These are phyloP conservation scores for Tolypocladium amazonense DNA, from an alignment of 2,329 filamentous ascomycete genomes.

Conservation along the genomic window DNA sequence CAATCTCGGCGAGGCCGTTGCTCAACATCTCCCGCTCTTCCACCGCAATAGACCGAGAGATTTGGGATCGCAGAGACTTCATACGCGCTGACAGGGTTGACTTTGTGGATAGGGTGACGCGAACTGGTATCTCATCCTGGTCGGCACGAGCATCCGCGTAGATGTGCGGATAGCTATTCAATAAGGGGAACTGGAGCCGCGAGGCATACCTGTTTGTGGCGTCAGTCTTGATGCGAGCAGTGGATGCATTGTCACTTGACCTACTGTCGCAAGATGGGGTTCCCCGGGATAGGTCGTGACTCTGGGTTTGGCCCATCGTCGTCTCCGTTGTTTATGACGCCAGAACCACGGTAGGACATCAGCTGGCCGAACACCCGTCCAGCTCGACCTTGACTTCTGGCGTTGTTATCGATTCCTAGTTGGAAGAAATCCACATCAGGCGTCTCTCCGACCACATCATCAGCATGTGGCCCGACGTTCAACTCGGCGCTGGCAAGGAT, in stretches of 20 bases:
- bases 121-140: conserved; percentile 27
- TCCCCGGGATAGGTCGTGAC: conserved; percentile 14
- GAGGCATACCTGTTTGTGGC: conserved; percentile 2
- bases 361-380: conserved; percentile 19
- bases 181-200: conserved; percentile 39
- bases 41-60: conserved; percentile 51
- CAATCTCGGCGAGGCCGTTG: conserved; percentile 71
- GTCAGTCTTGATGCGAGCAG: neutral
- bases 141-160: conserved; percentile 37
- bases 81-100: conserved; percentile 61
- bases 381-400: conserved; percentile 3
- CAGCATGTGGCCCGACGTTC: conserved; percentile 34
- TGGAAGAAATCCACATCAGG: conserved; percentile 21
- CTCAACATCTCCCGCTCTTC: conserved; percentile 79
- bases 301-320: conserved; percentile 3
- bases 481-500: conserved; percentile 67
- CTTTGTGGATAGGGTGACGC: conserved; percentile 60
- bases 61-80: conserved; percentile 52
- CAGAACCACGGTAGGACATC: conserved; percentile 10
- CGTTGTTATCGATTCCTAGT: conserved; percentile 8
- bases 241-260: neutral
- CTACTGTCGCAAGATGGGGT: conserved; percentile 17
- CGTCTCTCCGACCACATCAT: conserved; percentile 16
- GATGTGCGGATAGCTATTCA: conserved; percentile 76
- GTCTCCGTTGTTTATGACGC: neutral